These are phyloP conservation scores for Eucalyptus coolabah DNA, from an alignment of 345 rosid species.

Conservation along the genomic window DNA sequence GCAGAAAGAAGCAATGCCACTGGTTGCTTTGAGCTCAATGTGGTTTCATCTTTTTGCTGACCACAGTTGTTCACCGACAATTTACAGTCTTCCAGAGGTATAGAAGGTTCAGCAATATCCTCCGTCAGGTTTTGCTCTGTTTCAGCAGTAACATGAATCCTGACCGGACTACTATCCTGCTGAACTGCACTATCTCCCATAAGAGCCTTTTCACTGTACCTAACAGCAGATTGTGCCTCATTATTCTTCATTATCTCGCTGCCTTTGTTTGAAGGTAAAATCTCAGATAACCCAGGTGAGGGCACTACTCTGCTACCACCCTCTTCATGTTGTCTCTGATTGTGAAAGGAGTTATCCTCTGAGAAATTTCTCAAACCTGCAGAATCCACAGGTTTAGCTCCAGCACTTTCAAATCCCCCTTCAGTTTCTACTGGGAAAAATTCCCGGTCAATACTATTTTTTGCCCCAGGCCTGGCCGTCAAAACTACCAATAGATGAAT, in stretches of 20 bases:
- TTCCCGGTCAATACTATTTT: constrained; percentile 34
- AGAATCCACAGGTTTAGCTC: constrained; percentile 8
- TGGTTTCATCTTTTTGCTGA: constrained; percentile 5
- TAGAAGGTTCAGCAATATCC: neutral
- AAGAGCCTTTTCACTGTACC: constrained; percentile 14
- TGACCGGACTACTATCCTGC: neutral
- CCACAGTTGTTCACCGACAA: neutral
- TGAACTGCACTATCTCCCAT: neutral
- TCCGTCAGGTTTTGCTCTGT: neutral
- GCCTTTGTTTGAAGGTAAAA: constrained; percentile 12
- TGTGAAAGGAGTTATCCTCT: constrained; percentile 14
- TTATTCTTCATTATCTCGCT: constrained; percentile 2
- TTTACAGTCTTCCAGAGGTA: constrained; percentile 14
- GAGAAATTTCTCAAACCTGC: constrained; percentile 4
- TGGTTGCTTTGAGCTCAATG: constrained; percentile 25
- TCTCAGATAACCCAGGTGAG: constrained; percentile 15
- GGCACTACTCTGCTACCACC: constrained; percentile 5
- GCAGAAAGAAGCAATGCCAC: constrained; percentile 43
- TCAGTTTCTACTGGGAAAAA: constrained; percentile 14
- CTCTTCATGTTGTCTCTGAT: constrained; percentile 6
- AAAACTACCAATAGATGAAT: constrained; percentile 54
- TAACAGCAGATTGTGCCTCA: neutral
- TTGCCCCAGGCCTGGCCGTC: constrained; percentile 27
- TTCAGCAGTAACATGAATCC: neutral
- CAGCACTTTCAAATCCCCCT: constrained; percentile 6